A percentile compares a stretch with the other conserved stretches of the same genome.
These are phyloP conservation scores for Lipomyces yamanashiensis DNA, from an alignment of 805 yeast species.

Conservation along the genomic window DNA sequence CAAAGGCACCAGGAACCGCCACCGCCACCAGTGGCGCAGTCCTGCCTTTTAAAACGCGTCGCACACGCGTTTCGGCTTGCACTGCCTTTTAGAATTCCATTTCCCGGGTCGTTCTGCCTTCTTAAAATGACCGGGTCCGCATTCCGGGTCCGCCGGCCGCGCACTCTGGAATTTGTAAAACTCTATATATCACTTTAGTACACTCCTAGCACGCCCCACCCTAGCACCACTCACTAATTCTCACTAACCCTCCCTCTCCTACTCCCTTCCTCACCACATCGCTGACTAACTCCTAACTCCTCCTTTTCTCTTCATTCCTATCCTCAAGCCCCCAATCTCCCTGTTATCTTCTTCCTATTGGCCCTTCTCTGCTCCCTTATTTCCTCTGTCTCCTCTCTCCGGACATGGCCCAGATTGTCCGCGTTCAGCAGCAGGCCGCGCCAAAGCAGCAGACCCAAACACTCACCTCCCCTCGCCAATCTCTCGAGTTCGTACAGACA, in stretches of 20 bases:
- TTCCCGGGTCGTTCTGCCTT: no score
- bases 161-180: no score
- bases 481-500: constrained; percentile 55
- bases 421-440: constrained; percentile 10
- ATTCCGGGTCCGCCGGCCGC: not conserved
- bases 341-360: not conserved
- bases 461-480: constrained; percentile 39
- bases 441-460: constrained; percentile 16
- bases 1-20: not conserved
- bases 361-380: not conserved
- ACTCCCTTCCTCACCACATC: not conserved
- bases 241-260: not conserved
- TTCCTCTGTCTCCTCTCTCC: not conserved
- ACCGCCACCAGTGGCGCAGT: not conserved
- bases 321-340: not conserved
- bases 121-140: not conserved
- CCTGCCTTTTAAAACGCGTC: not conserved
- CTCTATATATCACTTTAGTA: no score
- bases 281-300: not conserved
- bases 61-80: not conserved
- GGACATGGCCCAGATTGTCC: constrained; percentile 28
- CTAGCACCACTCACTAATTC: no score
- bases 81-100: not conserved
- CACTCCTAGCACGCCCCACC: no score
- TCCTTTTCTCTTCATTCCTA: not conserved